Evolutionary conservation across 805 yeast species (phyloP), one percentile per base, ranked within the genome.

Genomic region (Hanseniaspora occidentalis): DNA sequence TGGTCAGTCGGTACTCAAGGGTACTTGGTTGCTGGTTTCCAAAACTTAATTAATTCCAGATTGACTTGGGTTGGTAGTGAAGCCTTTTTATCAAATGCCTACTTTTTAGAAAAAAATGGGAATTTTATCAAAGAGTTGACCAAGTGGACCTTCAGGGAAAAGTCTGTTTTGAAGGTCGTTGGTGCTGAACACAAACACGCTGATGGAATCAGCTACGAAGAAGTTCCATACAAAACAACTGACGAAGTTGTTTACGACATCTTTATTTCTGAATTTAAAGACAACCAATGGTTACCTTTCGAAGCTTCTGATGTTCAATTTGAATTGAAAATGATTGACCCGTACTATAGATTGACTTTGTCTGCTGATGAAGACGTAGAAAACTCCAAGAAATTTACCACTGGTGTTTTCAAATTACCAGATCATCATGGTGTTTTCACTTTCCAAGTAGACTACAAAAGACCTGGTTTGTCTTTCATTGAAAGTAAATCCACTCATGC

Each of bases 361-460:
- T 50, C 58, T 16, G 67, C 70, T 22, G 54, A 65, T 35, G 66
- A 66, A 8, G 58, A 65, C 2, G 41, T 53, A 2, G 58, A 51
- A 6, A 62, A 62, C 23, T 59, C 64, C 4, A 60, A 69, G n/a
- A 79, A 76, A 52, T 78, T 74, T 52, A 62, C 61, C 17, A 66
- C 73, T 16, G 62, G 61, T 13, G 61, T 65, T 39, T 85, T 92
- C 61, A 70, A 70, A 36, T 62, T 85, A 29, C 99, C 99, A 18
- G 96, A 89, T 60, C 96, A 86, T 54, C 95, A 92, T 61, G 99
- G 99, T 43, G 82, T 92, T 73, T 92, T 86, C 65, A 83, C 96
- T 2, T 86, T 84, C 58, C 70, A 70, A 45, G 69, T 82, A 36
- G 80, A 82, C 51, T 88, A 88, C 66, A 73, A 73, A 57, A 77